Evolutionary conservation across 768 basidiomycete species (phyloP).

Genomic region (Leucocoprinus leucothites): DNA sequence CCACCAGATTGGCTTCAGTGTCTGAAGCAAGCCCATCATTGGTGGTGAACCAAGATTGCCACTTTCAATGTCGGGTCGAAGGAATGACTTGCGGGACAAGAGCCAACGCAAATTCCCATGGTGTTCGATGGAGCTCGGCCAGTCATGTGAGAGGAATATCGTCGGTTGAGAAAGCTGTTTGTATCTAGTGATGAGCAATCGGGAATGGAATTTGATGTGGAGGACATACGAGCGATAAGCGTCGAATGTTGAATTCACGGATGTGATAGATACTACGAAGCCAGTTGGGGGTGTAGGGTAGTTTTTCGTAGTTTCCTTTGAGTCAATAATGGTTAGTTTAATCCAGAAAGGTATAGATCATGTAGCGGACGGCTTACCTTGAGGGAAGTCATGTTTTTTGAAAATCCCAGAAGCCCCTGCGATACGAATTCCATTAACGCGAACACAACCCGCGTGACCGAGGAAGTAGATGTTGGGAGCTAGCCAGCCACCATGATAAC

Average conservation of each 20-base stretch:
- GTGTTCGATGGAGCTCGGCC: conserved; percentile 85
- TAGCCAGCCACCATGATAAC: conserved; percentile 96
- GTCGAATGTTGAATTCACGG: conserved; percentile 78
- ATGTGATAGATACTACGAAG: conserved; percentile 90
- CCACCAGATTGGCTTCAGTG: conserved; percentile 82
- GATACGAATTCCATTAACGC: conserved; percentile 84
- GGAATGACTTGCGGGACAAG: conserved; percentile 74
- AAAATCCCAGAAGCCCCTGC: conserved; percentile 93
- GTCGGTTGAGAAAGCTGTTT: conserved; percentile 56
- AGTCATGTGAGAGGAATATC: conserved; percentile 95
- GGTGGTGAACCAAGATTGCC: conserved; percentile 86
- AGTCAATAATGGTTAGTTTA: not conserved
- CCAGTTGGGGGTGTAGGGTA: conserved; percentile 73
- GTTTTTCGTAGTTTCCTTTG: conserved; percentile 72
- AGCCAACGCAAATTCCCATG: conserved; percentile 69
- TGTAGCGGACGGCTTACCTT: conserved; percentile 40
- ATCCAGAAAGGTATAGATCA: not conserved
- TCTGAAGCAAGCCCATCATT: conserved; percentile 70
- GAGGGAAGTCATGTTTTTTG: conserved; percentile 69
- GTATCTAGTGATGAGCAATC: conserved; percentile 14
- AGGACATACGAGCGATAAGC: conserved; percentile 64
- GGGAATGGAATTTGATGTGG: not conserved
- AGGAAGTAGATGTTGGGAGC: conserved; percentile 97
- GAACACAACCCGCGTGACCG: conserved; percentile 85
- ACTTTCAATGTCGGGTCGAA: conserved; percentile 61